Evolutionary conservation across 148 eudicot genomes (phyloP).

Genomic region (Fagopyrum esculentum): DNA sequence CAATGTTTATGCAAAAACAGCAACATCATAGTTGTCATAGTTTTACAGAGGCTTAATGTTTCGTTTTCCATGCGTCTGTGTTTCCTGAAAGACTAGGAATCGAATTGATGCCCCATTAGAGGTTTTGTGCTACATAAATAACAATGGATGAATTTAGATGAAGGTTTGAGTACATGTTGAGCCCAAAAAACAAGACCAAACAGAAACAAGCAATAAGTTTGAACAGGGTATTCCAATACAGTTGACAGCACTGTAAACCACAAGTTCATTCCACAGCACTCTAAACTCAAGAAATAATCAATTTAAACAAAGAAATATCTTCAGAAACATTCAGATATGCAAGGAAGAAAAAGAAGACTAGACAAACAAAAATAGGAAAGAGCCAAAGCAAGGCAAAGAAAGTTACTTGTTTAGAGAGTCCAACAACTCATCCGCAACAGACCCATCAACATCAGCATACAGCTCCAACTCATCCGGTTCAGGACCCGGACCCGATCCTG

Average conservation of each 20-base stretch:
- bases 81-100: too few species aligned
- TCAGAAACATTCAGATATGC: neutral
- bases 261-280: neutral
- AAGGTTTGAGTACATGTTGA: neutral
- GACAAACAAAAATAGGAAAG: neutral
- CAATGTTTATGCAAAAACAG: too few species aligned
- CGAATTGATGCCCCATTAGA: too few species aligned
- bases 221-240: neutral
- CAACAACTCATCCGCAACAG: slow-evolving; percentile 72
- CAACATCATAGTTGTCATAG: too few species aligned
- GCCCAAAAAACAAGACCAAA: neutral
- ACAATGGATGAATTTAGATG: too few species aligned
- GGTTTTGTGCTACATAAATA: too few species aligned
- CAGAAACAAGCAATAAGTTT: neutral
- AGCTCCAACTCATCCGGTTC: slow-evolving; percentile 40
- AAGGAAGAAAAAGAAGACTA: neutral
- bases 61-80: too few species aligned
- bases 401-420: slow-evolving; percentile 54
- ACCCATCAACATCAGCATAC: slow-evolving; percentile 72
- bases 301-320: neutral
- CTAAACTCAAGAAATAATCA: neutral
- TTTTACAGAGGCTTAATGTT: too few species aligned
- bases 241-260: neutral
- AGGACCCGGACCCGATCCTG: slow-evolving; percentile 68
- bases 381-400: neutral